Base-by-base conservation (phyloP, 2,329 filamentous ascomycete genomes). In the Cucurbitaria berberidis region DNA sequence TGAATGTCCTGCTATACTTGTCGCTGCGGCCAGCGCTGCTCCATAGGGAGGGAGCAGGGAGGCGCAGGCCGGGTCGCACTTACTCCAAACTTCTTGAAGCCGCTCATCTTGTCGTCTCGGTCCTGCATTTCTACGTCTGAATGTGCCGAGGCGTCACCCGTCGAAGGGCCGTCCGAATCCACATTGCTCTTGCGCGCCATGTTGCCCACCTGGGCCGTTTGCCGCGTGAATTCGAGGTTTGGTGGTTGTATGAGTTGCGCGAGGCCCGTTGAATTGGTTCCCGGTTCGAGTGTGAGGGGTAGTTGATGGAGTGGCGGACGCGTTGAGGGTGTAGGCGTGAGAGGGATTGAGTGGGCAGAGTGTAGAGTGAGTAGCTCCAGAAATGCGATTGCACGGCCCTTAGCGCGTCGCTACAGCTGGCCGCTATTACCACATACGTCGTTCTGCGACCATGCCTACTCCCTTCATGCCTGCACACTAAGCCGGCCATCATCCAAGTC, bases 41-140 rank as follows among this genome's bases (percentile, higher is more conserved):
- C 39, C 19, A 27, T 21, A 51, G 45, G n/a, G 43, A 41, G 42
- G 45, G 11, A 16, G n/a, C 32, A 45, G 45, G 26, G 38, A 45
- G 49, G 51, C 45, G 48, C 58, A 57, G 30, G 38, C 26, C 44
- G 40, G 29, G 24, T 46, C 22, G 46, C 41, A 45, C 72, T 66
- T 62, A 74, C 72, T 36, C 62, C 62, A 26, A 74, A 73, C 48
- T 74, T 74, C 50, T 68, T 68, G 62, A 70, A 72, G 30, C 69
- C 70, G 46, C 65, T 65, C 50, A 72, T 66, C 43, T 58, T 63
- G 42, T 67, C 69, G 35, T 66, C 60, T 30, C 64, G 67, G 35
- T 75, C 73, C 51, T 71, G 70, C 72, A 75, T 75, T 48, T 74
- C 72, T 30, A 74, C 70, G 43, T 74, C 73, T 29, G 75, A 73